Base-by-base conservation (phyloP, 192 early-diverging fungal species). In the Umbelopsis sp. region DNA sequence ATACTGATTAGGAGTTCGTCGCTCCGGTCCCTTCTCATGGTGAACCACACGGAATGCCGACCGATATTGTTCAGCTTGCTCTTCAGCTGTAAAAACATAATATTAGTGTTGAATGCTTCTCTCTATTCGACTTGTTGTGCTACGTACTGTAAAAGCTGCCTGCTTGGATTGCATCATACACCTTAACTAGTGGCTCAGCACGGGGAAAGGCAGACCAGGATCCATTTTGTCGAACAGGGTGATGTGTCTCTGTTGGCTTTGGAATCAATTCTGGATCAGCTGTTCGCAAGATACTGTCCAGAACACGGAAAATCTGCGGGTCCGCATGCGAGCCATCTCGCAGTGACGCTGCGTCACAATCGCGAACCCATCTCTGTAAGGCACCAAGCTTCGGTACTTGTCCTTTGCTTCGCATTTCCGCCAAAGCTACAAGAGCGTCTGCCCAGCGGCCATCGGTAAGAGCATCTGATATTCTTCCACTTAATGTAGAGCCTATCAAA, bases 311-410 rank as follows among this genome's bases (percentile, higher is more conserved):
- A 3, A 91, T 81, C 49, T 82, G 68, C 13, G 76, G 78, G 41
- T 81, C 78, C 22, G 72, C 76, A 52, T 73, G 74, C 21, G 74
- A 75, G 5, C 75, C 78, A 52, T 76, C 80, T 30, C 83, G 70
- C 18, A 74, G 73, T 0, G 81, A 81, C n/a, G 85, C 89, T 5
- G 89, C 89, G 73, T 91, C 89, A 58, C 89, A 91, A 53, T 88
- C 89, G n/a, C 89, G 76, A 27, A 88, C 86, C 89, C 89, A 91
- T 11, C 89, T 76, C 64, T 91, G 89, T 18, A 91, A 61, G 0
- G 86, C 82, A 18, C 89, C 89, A 6, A 91, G 78, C 52, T 86
- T 86, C 6, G 85, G 86, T 9, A 75, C 72, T 49, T 78, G 72
- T 0, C 80, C 81, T 12, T 73, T 72, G 12, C 70, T 67, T 55